These are phyloP conservation scores for Monosporozyma unispora DNA, from an alignment of 805 yeast species.

Conservation along the genomic window DNA sequence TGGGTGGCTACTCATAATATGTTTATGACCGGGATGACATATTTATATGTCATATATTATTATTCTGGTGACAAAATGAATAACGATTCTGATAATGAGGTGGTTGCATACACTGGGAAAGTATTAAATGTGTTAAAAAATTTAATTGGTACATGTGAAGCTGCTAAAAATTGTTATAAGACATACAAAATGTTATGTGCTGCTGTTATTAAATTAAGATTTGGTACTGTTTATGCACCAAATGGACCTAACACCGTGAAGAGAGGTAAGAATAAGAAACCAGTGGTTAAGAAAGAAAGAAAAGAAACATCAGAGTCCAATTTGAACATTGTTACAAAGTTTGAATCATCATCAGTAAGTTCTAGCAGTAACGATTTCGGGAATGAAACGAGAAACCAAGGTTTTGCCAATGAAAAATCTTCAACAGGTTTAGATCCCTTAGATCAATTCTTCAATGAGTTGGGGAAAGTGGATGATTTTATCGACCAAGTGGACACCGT, in stretches of 20 bases:
- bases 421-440: slow-evolving; percentile 15
- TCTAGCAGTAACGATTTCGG: no score
- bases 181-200: slow-evolving; percentile 64
- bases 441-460: slow-evolving; percentile 41
- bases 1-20: slow-evolving; percentile 91
- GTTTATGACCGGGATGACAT: slow-evolving; percentile 84
- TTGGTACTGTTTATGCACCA: slow-evolving; percentile 4
- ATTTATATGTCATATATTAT: slow-evolving; percentile 66
- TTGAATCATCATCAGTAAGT: neutral
- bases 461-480: slow-evolving; percentile 27
- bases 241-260: neutral
- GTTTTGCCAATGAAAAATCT: neutral
- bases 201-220: slow-evolving; percentile 57
- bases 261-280: neutral
- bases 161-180: slow-evolving; percentile 63
- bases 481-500: neutral
- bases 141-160: slow-evolving; percentile 63
- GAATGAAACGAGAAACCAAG: neutral
- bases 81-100: slow-evolving; percentile 35
- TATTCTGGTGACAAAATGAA: slow-evolving; percentile 49
- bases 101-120: slow-evolving; percentile 40
- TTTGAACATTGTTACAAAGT: neutral
- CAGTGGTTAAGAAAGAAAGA: neutral
- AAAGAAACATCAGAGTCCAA: neutral
- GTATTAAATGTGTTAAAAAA: slow-evolving; percentile 53